These are phyloP conservation scores for Wallacemonas rigidus DNA, from an alignment of 208 protist species.

Conservation along the genomic window DNA sequence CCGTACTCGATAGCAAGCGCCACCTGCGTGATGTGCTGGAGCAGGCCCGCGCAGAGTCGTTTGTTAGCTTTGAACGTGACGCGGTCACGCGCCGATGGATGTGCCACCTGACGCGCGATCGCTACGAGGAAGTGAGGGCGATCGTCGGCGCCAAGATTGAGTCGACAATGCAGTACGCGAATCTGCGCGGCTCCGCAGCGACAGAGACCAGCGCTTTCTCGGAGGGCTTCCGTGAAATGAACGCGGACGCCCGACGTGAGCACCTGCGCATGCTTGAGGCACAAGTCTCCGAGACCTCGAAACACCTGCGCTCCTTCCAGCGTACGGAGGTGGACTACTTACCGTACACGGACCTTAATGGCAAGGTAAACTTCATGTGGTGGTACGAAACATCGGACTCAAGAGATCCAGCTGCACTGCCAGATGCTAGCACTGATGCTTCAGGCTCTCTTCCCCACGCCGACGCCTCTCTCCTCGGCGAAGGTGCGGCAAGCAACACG, in stretches of 20 bases:
- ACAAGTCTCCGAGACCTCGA: conserved; percentile 70
- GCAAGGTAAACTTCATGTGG: conserved; percentile 94
- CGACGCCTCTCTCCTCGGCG: conserved; percentile 9
- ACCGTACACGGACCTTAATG: conserved; percentile 91
- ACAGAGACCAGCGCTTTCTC: conserved; percentile 69
- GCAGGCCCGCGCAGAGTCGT: conserved; percentile 86
- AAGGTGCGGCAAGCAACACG: background rate
- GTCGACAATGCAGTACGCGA: conserved; percentile 43
- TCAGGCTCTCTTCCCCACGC: background rate
- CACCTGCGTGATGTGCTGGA: conserved; percentile 89
- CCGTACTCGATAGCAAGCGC: conserved; percentile 90
- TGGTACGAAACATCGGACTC: conserved; percentile 88
- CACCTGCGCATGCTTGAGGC: conserved; percentile 62
- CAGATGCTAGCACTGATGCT: conserved; percentile 12
- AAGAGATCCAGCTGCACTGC: conserved; percentile 35
- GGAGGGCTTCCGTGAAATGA: conserved; percentile 69
- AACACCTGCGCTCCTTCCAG: conserved; percentile 78
- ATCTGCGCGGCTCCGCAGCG: conserved; percentile 53
- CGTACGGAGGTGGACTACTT: conserved; percentile 89
- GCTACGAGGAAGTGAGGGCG: conserved; percentile 80
- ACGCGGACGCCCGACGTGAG: conserved; percentile 61
- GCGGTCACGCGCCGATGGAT: conserved; percentile 67
- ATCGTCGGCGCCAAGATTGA: conserved; percentile 57
- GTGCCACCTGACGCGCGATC: conserved; percentile 78
- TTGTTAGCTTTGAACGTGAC: conserved; percentile 86